Base-by-base conservation (phyloP, 441 rosid species). In the Erodium trifolium region DNA sequence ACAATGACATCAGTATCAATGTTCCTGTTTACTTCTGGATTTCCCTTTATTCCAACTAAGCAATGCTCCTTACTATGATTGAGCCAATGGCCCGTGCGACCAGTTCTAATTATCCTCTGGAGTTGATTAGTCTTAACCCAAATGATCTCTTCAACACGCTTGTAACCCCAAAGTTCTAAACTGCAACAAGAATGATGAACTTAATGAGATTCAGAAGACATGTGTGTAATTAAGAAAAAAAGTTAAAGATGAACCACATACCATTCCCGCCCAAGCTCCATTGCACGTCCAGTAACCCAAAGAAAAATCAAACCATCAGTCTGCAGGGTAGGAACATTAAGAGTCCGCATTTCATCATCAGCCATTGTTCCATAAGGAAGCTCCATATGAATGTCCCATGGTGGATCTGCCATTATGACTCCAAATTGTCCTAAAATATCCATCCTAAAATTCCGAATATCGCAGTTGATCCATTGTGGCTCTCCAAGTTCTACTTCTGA, bases 211-310 rank as follows among this genome's bases (percentile, higher is more conserved):
- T 63, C 67, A 62, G 27, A 23, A 23, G 27, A 23, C 27, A n/a
- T n/a, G 27, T 23, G 27, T 23, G 27, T 23, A 23, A 23, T 23
- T 23, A 23, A 23, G 27, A 23, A 23, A 23, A 23, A 23, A 23
- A 23, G 27, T 23, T 49, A 31, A 70, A 72, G 19, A 18, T 29
- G 27, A 69, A 73, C 37, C 9, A 72, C 64, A 37, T 77, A 94
- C 99, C 99, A 94, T 76, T 94, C 99, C 11, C 99, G 97, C 66
- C 99, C 99, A 76, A 94, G 97, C 86, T 91, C 99, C 99, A 94
- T 94, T 19, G 99, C 97, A 73, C 97, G 96, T 59, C 99, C 99
- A 66, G 99, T 94, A 64, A 94, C 99, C 99, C 99, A 94, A 31
- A 94, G 96, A 77, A 94, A 94, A 67, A 91, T 94, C 65, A 94